phyloP scores from a whole-genome alignment of 768 basidiomycete species.

The Coprinopsis cinerea region DNA sequence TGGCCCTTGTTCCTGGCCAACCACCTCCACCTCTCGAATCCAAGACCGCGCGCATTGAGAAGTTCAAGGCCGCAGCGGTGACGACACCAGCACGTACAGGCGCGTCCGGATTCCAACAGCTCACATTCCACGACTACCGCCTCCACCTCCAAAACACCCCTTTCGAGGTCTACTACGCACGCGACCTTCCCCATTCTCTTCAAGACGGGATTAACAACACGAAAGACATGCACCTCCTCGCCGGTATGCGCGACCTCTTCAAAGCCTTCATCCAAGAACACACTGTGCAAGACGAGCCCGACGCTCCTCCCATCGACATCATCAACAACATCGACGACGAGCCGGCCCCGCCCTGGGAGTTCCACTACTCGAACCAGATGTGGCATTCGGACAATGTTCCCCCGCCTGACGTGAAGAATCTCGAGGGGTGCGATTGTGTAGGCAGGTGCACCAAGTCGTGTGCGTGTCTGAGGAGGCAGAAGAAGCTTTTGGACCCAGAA shows the following conservation, averaged over 20 bases:
- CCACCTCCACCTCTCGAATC: too few species aligned
- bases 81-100: not conserved
- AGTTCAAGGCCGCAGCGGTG: not conserved
- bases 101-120: slow-evolving; percentile 29
- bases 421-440: slow-evolving; percentile 68
- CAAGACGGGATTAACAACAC: slow-evolving; percentile 64
- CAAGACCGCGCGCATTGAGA: not conserved
- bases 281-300: slow-evolving; percentile 59
- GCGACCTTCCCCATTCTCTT: slow-evolving; percentile 54
- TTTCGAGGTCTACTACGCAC: slow-evolving; percentile 30
- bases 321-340: slow-evolving; percentile 64
- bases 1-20: not conserved
- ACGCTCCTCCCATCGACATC: slow-evolving; percentile 63
- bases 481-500: slow-evolving; percentile 27
- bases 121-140: slow-evolving; percentile 34
- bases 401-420: slow-evolving; percentile 48
- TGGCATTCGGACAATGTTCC: slow-evolving; percentile 69
- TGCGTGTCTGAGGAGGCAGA: slow-evolving; percentile 59
- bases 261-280: slow-evolving; percentile 60
- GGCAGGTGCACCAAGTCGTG: slow-evolving; percentile 75
- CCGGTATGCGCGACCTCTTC: slow-evolving; percentile 48
- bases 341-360: slow-evolving; percentile 77
- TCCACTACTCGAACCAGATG: slow-evolving; percentile 79
- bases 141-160: slow-evolving; percentile 27
- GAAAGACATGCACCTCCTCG: slow-evolving; percentile 32